phyloP scores from a whole-genome alignment of 139 green algal species.

The Chlamydomonas schloesseri region DNA sequence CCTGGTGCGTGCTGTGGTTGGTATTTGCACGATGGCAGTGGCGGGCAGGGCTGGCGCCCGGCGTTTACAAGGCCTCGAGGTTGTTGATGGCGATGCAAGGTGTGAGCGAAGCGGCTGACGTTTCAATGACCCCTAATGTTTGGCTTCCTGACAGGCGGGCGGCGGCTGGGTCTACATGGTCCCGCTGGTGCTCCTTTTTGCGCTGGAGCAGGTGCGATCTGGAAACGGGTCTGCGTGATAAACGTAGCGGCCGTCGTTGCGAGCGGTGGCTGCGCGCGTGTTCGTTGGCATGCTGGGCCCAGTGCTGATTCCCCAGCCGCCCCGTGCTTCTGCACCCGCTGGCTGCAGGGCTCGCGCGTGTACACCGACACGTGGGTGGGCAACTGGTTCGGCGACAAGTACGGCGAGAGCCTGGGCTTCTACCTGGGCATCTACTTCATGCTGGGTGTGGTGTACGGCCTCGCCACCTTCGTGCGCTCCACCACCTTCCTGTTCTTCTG shows the following conservation, averaged over 20 bases:
- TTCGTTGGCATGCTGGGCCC: no score
- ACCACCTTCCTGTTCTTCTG: conserved; percentile 59
- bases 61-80: no score
- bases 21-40: background rate
- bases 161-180: conserved; percentile 25
- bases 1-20: conserved; percentile 34
- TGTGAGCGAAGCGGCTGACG: no score
- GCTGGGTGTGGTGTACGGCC: conserved; percentile 65
- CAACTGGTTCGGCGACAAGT: conserved; percentile 77
- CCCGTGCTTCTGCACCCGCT: background rate
- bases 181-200: conserved; percentile 63
- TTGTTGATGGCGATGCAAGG: no score
- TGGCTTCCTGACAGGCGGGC: no score
- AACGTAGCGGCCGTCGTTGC: background rate
- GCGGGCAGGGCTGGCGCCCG: no score
- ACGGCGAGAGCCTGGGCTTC: conserved; percentile 51
- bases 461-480: conserved; percentile 49
- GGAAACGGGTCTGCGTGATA: background rate
- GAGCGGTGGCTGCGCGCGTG: no score
- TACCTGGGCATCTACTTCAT: conserved; percentile 85
- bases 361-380: conserved; percentile 82
- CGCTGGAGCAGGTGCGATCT: conserved; percentile 52
- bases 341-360: conserved; percentile 57
- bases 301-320: background rate
- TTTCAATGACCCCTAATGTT: no score